These are phyloP conservation scores for Calcarisporium arbuscula DNA, from an alignment of 2,329 filamentous ascomycete species.

Conservation along the genomic window DNA sequence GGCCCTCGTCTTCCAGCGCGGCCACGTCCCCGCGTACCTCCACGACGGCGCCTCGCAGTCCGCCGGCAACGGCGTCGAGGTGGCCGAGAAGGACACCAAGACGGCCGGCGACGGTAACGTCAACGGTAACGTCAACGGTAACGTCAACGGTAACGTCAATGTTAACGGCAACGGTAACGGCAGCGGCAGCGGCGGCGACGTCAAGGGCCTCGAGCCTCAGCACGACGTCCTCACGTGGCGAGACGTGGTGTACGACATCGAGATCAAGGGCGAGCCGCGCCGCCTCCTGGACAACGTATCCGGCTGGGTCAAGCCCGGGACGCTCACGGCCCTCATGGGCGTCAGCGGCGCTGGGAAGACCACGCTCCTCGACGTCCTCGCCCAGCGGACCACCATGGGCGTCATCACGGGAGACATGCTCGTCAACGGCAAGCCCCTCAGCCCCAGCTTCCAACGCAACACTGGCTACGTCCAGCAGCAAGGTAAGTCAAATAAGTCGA, in stretches of 20 bases:
- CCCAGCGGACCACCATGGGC: conserved; percentile 49
- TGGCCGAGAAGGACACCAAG: conserved; percentile 16
- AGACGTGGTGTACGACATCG: conserved; percentile 63
- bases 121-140: conserved; percentile 18
- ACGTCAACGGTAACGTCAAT: neutral
- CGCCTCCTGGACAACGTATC: conserved; percentile 71
- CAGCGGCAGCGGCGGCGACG: conserved; percentile 12
- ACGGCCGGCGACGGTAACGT: conserved; percentile 10
- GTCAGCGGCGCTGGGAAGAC: conserved; percentile 44
- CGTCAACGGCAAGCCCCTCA: conserved; percentile 52
- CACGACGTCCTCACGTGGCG: conserved; percentile 70
- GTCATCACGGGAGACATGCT: conserved; percentile 61
- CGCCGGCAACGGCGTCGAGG: conserved; percentile 22
- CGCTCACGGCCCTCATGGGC: conserved; percentile 71
- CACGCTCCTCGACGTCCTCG: conserved; percentile 35
- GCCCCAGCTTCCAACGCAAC: conserved; percentile 55
- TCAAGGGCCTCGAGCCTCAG: conserved; percentile 32
- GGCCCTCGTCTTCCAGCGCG: conserved; percentile 59
- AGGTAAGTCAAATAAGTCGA: conserved; percentile 24
- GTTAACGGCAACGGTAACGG: conserved; percentile 4
- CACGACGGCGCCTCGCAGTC: conserved; percentile 21
- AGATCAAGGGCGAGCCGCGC: conserved; percentile 68
- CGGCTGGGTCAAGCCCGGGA: conserved; percentile 87
- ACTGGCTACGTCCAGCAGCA: conserved; percentile 65
- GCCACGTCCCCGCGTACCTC: conserved; percentile 40